These are phyloP conservation scores for Epichloe glyceriae DNA, from an alignment of 2,329 filamentous ascomycete genomes.

Conservation along the genomic window DNA sequence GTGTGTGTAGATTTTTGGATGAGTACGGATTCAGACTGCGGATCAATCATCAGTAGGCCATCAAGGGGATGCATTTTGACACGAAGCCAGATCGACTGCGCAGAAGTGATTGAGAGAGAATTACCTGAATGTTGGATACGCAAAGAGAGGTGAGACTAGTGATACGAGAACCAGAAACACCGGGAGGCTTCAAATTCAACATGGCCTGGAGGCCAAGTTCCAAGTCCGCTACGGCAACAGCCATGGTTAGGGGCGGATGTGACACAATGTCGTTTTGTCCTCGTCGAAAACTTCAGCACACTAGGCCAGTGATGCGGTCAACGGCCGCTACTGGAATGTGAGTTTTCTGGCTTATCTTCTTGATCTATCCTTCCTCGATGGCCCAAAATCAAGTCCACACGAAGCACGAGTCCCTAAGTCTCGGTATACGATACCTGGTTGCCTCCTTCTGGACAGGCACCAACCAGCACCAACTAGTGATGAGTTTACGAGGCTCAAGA, in stretches of 20 bases:
- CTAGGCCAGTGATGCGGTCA: not conserved
- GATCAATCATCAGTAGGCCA: conserved; percentile 10
- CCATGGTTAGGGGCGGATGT: conserved; percentile 37
- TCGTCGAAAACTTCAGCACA: conserved; percentile 1
- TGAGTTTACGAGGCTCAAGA: conserved; percentile 6
- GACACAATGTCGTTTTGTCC: conserved; percentile 2
- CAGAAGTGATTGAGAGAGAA: conserved; percentile 4
- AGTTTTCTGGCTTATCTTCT: not conserved
- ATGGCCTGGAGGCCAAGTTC: conserved; percentile 85
- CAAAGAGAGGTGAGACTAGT: conserved; percentile 75
- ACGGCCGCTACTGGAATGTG: not conserved
- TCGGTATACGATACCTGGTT: not conserved
- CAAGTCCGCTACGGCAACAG: conserved; percentile 79
- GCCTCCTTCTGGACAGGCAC: not conserved
- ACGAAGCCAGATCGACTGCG: not conserved
- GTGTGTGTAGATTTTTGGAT: conserved; percentile 91
- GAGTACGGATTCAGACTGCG: conserved; percentile 80
- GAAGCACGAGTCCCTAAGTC: not conserved
- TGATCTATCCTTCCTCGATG: not conserved
- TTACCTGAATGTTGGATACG: conserved; percentile 80
- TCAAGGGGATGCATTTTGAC: not conserved
- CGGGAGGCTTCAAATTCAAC: conserved; percentile 80
- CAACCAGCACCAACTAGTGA: conserved; percentile 1
- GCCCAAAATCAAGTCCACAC: not conserved
- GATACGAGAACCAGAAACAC: conserved; percentile 89